phyloP scores from a whole-genome alignment of 768 basidiomycete species.

The Suillus clintonianus region DNA sequence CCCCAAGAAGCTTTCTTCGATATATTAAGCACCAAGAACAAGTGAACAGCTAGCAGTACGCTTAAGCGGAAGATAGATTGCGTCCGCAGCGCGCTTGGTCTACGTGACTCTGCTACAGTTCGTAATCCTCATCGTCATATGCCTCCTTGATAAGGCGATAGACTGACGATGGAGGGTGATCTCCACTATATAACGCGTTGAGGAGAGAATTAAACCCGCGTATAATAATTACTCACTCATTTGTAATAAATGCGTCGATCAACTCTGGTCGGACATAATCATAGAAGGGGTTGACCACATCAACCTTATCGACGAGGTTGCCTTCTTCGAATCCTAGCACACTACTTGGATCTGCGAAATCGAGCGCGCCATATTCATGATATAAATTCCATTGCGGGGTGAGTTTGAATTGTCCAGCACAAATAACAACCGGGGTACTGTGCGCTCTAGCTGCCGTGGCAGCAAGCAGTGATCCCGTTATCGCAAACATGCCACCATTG shows the following conservation, averaged over 20 bases:
- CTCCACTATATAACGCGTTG: constrained; percentile 60
- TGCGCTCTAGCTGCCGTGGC: constrained; percentile 88
- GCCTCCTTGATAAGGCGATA: constrained; percentile 91
- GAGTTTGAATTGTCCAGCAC: constrained; percentile 95
- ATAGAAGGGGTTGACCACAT: constrained; percentile 94
- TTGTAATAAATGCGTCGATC: constrained; percentile 92
- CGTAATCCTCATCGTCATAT: constrained; percentile 93
- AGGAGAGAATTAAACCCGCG: constrained; percentile 4
- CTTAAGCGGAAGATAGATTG: background rate
- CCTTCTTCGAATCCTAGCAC: constrained; percentile 77
- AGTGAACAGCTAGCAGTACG: constrained; percentile 14
- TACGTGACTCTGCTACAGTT: constrained; percentile 48
- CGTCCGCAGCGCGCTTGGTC: background rate
- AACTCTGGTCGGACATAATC: constrained; percentile 94
- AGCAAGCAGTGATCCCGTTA: constrained; percentile 81
- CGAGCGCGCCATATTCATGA: constrained; percentile 82
- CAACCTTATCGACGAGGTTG: constrained; percentile 80
- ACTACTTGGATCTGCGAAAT: constrained; percentile 71
- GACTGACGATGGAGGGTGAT: constrained; percentile 94
- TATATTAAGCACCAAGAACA: constrained; percentile 67
- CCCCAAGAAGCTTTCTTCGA: constrained; percentile 97
- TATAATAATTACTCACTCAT: constrained; percentile 70
- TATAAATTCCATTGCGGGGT: constrained; percentile 90
- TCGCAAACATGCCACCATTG: constrained; percentile 93
- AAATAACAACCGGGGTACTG: constrained; percentile 90